Conservation (phyloP, 106 monocot species). For the Vanilla planifolia region DNA sequence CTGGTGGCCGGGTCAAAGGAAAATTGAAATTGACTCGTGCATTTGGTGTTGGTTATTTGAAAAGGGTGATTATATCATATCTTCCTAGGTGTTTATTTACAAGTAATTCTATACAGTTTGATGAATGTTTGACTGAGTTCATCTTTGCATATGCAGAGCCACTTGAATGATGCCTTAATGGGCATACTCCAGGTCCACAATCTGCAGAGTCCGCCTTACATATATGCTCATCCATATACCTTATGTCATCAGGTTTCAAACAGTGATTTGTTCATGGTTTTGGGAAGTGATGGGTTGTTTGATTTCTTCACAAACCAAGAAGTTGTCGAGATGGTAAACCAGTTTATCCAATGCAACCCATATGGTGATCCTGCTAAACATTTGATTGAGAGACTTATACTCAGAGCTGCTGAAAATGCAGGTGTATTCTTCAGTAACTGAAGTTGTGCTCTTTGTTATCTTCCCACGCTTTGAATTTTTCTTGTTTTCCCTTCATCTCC, state of each 20-base stretch:
- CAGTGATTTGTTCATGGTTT: slow-evolving; percentile 70
- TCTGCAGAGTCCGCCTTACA: slow-evolving; percentile 64
- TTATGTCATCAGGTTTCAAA: slow-evolving; percentile 50
- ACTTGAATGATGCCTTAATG: slow-evolving; percentile 76
- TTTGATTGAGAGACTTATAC: slow-evolving; percentile 65
- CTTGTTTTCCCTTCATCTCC: neutral
- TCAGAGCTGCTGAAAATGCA: slow-evolving; percentile 65
- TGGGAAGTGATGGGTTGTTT: slow-evolving; percentile 87
- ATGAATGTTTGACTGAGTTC: neutral
- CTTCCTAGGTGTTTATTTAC: neutral
- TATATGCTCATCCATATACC: slow-evolving; percentile 65
- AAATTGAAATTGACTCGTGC: slow-evolving; percentile 80
- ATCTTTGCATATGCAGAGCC: slow-evolving; percentile 30
- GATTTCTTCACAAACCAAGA: slow-evolving; percentile 75
- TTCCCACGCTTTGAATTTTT: neutral
- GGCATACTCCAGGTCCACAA: slow-evolving; percentile 79
- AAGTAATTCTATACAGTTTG: neutral
- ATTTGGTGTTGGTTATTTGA: slow-evolving; percentile 85
- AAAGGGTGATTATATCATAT: slow-evolving; percentile 39
- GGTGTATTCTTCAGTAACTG: slow-evolving; percentile 25
- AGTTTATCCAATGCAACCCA: slow-evolving; percentile 58
- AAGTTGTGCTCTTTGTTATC: too few relatives aligned
- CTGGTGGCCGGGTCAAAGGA: slow-evolving; percentile 63
- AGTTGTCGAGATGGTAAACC: slow-evolving; percentile 56
- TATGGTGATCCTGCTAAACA: slow-evolving; percentile 84